phyloP scores from a whole-genome alignment of 1,284 basidiomycete species.

The Pterulicium gracile region DNA sequence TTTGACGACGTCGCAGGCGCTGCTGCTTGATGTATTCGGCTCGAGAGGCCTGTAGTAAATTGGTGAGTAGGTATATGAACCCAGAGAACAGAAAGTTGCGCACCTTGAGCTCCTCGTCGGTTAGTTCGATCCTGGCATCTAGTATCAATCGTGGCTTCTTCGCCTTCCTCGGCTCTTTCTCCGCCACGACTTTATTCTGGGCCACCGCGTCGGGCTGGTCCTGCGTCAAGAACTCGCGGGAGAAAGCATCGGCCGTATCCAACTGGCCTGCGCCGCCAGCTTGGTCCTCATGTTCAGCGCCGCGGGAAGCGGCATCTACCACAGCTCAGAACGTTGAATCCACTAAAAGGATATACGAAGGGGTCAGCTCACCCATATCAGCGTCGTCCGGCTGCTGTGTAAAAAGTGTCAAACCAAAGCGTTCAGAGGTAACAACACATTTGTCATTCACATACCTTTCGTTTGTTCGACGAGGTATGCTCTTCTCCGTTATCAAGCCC shows the following conservation, averaged over 20 bases:
- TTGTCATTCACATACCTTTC: too few species aligned
- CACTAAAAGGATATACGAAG: slow-evolving; percentile 11
- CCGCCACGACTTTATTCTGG: slow-evolving; percentile 13
- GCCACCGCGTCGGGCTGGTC: slow-evolving; percentile 16
- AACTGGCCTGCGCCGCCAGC: too few species aligned
- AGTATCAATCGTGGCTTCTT: slow-evolving; percentile 36
- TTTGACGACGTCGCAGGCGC: slow-evolving; percentile 35
- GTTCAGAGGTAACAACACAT: too few species aligned
- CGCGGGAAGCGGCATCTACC: slow-evolving; percentile 8
- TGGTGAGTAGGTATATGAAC: slow-evolving; percentile 6
- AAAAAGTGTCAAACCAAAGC: too few species aligned
- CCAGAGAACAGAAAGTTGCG: slow-evolving; percentile 6
- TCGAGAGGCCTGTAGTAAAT: slow-evolving; percentile 39
- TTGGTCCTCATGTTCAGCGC: too few species aligned
- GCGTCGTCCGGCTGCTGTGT: too few species aligned
- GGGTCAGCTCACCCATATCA: too few species aligned
- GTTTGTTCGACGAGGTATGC: too few species aligned
- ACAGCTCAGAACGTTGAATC: slow-evolving; percentile 11
- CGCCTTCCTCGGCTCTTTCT: slow-evolving; percentile 19
- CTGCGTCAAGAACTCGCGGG: slow-evolving; percentile 27
- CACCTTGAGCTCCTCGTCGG: slow-evolving; percentile 69
- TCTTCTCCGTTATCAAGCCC: too few species aligned
- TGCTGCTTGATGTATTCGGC: slow-evolving; percentile 58
- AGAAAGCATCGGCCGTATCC: slow-evolving; percentile 25
- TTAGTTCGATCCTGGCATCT: slow-evolving; percentile 63